Percentiles rank a stretch among this genome's conserved stretches.
Evolutionary conservation across 495 filamentous ascomycete species (phyloP).

Genomic region (Corynascus novoguineensis): DNA sequence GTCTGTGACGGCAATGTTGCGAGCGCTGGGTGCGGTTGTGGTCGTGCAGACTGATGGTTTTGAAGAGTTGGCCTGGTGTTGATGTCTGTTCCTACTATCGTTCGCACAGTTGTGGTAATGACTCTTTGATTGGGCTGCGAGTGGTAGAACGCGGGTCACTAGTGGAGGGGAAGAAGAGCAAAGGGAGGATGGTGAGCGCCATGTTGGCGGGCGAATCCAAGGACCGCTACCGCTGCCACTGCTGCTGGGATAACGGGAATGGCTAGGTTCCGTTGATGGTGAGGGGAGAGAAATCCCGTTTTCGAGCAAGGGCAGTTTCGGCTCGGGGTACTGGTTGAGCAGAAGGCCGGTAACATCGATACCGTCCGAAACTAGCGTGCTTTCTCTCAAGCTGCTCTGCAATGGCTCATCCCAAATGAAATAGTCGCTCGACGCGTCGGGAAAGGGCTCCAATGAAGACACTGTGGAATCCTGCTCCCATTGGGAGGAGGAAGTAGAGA

Average conservation of each 20-base stretch:
- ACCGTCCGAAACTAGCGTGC: neutral
- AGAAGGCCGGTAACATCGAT: neutral
- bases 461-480: neutral
- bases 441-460: neutral
- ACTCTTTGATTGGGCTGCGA: neutral
- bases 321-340: neutral
- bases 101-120: neutral
- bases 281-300: neutral
- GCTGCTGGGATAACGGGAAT: constrained; percentile 8
- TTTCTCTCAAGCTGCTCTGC: neutral
- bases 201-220: constrained; percentile 8
- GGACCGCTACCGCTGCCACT: constrained; percentile 4
- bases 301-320: neutral
- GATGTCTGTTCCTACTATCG: neutral
- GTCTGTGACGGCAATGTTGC: neutral
- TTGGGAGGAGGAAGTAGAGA: neutral
- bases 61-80: neutral
- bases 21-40: neutral
- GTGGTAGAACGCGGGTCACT: neutral
- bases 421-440: neutral
- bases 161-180: neutral
- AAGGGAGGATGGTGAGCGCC: constrained; percentile 9
- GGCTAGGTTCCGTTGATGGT: neutral
- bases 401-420: neutral
- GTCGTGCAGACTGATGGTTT: neutral